Evolutionary conservation across 2,329 filamentous ascomycete genomes (phyloP), one percentile per base, ranked within the genome.

Genomic region (Gremmenia infestans): DNA sequence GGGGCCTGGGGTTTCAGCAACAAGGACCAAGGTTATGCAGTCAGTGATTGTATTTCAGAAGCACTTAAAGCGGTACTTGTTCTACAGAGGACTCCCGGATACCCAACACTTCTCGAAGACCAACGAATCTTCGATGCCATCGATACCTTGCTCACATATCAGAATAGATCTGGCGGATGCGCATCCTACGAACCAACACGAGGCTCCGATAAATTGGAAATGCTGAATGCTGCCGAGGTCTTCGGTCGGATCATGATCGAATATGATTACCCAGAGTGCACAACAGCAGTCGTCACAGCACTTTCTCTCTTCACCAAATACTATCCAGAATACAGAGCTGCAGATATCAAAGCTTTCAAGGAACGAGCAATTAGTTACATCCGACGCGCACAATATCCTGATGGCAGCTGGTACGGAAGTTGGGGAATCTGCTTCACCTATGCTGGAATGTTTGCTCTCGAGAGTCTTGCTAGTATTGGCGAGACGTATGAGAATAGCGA

Each of bases 361-460:
- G 75, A 76, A 19, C 81, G 86, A 39, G 91, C 92, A 0, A 83
- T 96, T 1, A 75, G 78, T 50, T 97, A 91, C 76, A 96, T 99
- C 72, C 89, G 91, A 68, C 79, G 79, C 2, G 82, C 85, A 3
- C 94, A 97, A 72, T 78, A 82, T 2, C 71, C 79, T 0, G 91
- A 97, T 64, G 94, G 94, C n/a, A 88, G 87, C 58, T 99, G 94
- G 94, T 97, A 99, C 70, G 94, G 94, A 47, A 91, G 85, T 69
- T 99, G 94, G 94, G 94, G 90, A 52, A 95, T 99, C 66, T 99
- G 94, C 75, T 99, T 96, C 72, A 97, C 92, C 0, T 99, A 99
- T 69, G 94, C 92, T 0, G 89, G 85, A 61, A 95, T 97, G 91
- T 99, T 99, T 74, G 92, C 92, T 0, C 78, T 97, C 1, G 93